Percentiles rank a stretch among this genome's conserved stretches.
phyloP scores from a whole-genome alignment of 1,139 yeast genomes.

The Saccharomyces hybrid region DNA sequence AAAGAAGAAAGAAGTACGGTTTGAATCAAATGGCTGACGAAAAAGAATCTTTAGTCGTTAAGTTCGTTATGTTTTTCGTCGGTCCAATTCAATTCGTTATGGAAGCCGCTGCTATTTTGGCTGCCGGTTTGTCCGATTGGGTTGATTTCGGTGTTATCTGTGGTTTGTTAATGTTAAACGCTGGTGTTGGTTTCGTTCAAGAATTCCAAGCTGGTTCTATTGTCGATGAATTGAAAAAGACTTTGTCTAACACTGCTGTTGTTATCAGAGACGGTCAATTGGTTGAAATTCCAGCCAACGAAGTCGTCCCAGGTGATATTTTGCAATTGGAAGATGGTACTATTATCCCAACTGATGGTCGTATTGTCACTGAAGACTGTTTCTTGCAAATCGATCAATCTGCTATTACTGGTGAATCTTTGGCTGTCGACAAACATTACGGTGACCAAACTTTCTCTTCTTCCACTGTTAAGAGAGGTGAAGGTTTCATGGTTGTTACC shows the following conservation, averaged over 20 bases:
- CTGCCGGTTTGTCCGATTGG: slow-evolving; percentile 98
- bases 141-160: slow-evolving; percentile 96
- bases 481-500: slow-evolving; percentile 87
- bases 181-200: slow-evolving; percentile 90
- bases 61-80: slow-evolving; percentile 83
- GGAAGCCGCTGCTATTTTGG: slow-evolving; percentile 96
- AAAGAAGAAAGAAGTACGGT: slow-evolving; percentile 89
- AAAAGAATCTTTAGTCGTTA: slow-evolving; percentile 68
- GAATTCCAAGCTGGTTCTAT: slow-evolving; percentile 95
- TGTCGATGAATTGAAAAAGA: slow-evolving; percentile 87
- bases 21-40: slow-evolving; percentile 92
- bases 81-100: slow-evolving; percentile 98
- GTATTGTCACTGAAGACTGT: slow-evolving; percentile 78
- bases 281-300: slow-evolving; percentile 65
- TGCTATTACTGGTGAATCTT: slow-evolving; percentile 94
- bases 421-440: slow-evolving; percentile 84
- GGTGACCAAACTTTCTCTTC: slow-evolving; percentile 89
- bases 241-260: slow-evolving; percentile 79
- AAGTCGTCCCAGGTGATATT: slow-evolving; percentile 87
- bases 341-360: slow-evolving; percentile 92
- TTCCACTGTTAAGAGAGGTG: slow-evolving; percentile 93
- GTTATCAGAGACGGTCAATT: slow-evolving; percentile 77
- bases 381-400: slow-evolving; percentile 93
- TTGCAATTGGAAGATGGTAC: slow-evolving; percentile 88
- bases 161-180: slow-evolving; percentile 79